A percentile compares a stretch with the other conserved stretches of the same genome.
phyloP scores from a whole-genome alignment of 805 yeast genomes.

The Starmerella tilneyi region DNA sequence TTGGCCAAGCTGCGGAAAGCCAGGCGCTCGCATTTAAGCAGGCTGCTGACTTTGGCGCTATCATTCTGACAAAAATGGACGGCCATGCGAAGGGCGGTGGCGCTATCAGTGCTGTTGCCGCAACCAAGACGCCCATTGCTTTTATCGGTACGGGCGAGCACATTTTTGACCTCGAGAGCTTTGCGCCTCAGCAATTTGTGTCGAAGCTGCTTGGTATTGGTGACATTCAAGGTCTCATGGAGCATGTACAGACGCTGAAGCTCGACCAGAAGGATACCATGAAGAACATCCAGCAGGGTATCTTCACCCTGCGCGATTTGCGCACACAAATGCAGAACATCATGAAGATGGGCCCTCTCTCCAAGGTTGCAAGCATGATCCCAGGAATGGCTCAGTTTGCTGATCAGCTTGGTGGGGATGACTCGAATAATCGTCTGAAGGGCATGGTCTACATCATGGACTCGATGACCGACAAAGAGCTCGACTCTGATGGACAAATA shows the following conservation, averaged over 20 bases:
- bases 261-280: slow-evolving; percentile 77
- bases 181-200: slow-evolving; percentile 78
- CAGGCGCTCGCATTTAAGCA: slow-evolving; percentile 93
- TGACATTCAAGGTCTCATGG: slow-evolving; percentile 86
- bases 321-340: slow-evolving; percentile 92
- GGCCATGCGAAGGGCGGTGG: slow-evolving; percentile 99
- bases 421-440: slow-evolving; percentile 71
- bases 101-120: slow-evolving; percentile 97
- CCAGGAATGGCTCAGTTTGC: slow-evolving; percentile 83
- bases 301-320: slow-evolving; percentile 80
- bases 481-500: slow-evolving; percentile 77
- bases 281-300: slow-evolving; percentile 89
- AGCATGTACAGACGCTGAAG: slow-evolving; percentile 79
- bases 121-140: slow-evolving; percentile 86
- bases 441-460: slow-evolving; percentile 87
- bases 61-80: slow-evolving; percentile 90
- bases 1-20: slow-evolving; percentile 96
- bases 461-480: slow-evolving; percentile 87
- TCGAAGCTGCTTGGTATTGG: slow-evolving; percentile 93
- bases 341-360: slow-evolving; percentile 91
- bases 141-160: slow-evolving; percentile 99
- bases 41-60: slow-evolving; percentile 86
- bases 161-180: slow-evolving; percentile 80
- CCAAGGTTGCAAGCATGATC: slow-evolving; percentile 89
- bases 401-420: slow-evolving; percentile 84